Evolutionary conservation across 495 filamentous ascomycete genomes (phyloP).

Genomic region (Hyaloscypha variabilis): DNA sequence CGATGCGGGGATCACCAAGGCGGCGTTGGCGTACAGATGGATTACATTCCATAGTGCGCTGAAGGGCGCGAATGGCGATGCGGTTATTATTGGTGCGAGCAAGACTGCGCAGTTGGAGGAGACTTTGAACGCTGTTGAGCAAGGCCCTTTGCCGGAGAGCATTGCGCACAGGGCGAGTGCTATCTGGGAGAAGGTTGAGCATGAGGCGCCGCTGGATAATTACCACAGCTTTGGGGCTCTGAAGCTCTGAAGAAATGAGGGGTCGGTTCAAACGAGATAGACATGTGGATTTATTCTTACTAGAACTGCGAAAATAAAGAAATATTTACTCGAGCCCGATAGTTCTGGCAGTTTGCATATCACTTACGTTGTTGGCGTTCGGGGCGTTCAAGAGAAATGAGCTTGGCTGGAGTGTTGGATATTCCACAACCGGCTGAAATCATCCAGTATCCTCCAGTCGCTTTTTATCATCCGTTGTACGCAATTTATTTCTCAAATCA

Average conservation of each 20-base stretch:
- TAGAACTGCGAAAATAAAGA: neutral
- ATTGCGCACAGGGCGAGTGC: neutral
- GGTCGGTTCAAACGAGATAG: neutral
- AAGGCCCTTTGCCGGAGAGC: neutral
- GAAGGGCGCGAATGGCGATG: neutral
- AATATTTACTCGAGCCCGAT: too few species aligned
- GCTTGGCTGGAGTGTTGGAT: too few species aligned
- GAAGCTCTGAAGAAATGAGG: neutral
- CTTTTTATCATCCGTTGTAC: too few species aligned
- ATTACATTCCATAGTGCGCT: slow-evolving; percentile 5
- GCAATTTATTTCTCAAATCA: too few species aligned
- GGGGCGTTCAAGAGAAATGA: too few species aligned
- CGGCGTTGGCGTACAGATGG: slow-evolving; percentile 2
- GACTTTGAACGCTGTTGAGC: slow-evolving; percentile 17
- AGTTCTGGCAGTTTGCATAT: too few species aligned
- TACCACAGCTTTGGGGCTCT: neutral
- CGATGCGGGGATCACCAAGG: neutral
- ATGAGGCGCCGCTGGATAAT: slow-evolving; percentile 9
- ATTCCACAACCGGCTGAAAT: too few species aligned
- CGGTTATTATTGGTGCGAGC: neutral
- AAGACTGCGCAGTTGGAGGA: slow-evolving; percentile 6
- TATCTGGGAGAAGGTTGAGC: slow-evolving; percentile 3
- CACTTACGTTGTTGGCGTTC: too few species aligned
- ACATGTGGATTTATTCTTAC: neutral
- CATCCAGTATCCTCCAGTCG: too few species aligned